phyloP scores from a whole-genome alignment of 2,329 filamentous ascomycete genomes.

The Thielaviopsis euricoi region DNA sequence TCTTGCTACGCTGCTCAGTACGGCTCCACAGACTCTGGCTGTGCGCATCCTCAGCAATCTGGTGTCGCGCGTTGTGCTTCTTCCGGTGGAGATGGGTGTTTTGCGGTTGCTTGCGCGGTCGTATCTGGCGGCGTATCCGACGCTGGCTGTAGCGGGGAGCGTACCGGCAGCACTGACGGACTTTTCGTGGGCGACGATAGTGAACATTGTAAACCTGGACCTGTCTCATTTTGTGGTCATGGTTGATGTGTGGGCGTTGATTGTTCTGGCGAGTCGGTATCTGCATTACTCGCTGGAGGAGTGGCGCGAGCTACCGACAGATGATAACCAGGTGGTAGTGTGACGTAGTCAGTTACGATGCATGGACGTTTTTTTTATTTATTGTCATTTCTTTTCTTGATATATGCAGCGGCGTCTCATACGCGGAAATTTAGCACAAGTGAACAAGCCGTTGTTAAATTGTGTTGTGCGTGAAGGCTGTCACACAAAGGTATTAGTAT shows the following conservation, averaged over 20 bases:
- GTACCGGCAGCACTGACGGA: slow-evolving; percentile 13
- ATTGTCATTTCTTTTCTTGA: not conserved
- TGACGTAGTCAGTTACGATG: not conserved
- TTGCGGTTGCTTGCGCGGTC: slow-evolving; percentile 28
- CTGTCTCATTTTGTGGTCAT: slow-evolving; percentile 12
- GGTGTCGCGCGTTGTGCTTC: slow-evolving; percentile 24
- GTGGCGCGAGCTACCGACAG: slow-evolving; percentile 4
- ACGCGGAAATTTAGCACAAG: not conserved
- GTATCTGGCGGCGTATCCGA: slow-evolving; percentile 19
- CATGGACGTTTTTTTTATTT: not conserved
- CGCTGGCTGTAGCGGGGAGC: slow-evolving; percentile 18
- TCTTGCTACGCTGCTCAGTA: slow-evolving; percentile 31
- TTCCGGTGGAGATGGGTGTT: slow-evolving; percentile 30
- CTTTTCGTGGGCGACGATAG: not conserved
- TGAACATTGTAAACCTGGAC: slow-evolving; percentile 24
- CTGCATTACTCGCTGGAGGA: slow-evolving; percentile 9
- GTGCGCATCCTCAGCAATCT: slow-evolving; percentile 30
- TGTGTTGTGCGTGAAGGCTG: not conserved
- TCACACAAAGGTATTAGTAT: not conserved
- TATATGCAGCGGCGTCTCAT: not conserved
- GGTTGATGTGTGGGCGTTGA: slow-evolving; percentile 7
- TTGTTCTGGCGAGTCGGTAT: slow-evolving; percentile 5
- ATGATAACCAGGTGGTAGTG: not conserved
- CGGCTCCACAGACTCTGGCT: slow-evolving; percentile 31
- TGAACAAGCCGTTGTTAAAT: not conserved